phyloP scores from a whole-genome alignment of 805 yeast species.

The Ogataea chonburiensis region DNA sequence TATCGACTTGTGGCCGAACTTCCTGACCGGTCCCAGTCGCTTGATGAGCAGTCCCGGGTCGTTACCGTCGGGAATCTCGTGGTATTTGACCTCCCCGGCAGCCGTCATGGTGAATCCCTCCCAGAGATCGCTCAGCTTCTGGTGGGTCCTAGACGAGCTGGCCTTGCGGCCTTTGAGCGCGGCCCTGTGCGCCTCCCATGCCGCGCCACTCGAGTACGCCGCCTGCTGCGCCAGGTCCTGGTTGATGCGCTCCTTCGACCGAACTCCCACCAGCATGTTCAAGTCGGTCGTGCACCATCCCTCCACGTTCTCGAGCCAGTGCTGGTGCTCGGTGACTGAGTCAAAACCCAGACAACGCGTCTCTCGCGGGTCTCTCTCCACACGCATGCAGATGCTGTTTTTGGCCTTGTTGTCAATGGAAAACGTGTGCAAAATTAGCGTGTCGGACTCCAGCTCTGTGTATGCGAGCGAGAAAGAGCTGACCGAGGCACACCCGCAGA shows the following conservation, averaged over 20 bases:
- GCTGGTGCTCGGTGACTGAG: slow-evolving; percentile 65
- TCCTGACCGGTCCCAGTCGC: slow-evolving; percentile 58
- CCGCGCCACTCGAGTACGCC: slow-evolving; percentile 10
- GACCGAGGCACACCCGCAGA: slow-evolving; percentile 87
- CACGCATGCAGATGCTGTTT: slow-evolving; percentile 78
- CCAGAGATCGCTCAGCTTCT: slow-evolving; percentile 50
- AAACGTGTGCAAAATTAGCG: slow-evolving; percentile 70
- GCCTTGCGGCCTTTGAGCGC: slow-evolving; percentile 5
- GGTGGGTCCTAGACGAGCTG: slow-evolving; percentile 8
- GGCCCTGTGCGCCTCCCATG: too few relatives aligned
- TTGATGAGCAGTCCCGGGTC: slow-evolving; percentile 49
- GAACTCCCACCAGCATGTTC: slow-evolving; percentile 70
- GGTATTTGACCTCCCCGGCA: slow-evolving; percentile 59
- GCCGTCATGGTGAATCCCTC: slow-evolving; percentile 79
- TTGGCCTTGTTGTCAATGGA: slow-evolving; percentile 72
- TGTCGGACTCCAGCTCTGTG: slow-evolving; percentile 54
- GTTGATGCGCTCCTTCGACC: slow-evolving; percentile 39
- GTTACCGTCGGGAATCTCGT: slow-evolving; percentile 53
- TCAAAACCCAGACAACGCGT: slow-evolving; percentile 86
- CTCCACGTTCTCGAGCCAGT: slow-evolving; percentile 65
- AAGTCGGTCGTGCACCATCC: slow-evolving; percentile 79
- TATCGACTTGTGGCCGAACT: slow-evolving; percentile 76
- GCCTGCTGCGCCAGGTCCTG: slow-evolving; percentile 26
- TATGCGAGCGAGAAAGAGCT: slow-evolving; percentile 71
- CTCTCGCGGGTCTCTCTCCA: slow-evolving; percentile 90